These are phyloP conservation scores for Myxozyma lipomycoides DNA, from an alignment of 805 yeast genomes.

Conservation along the genomic window DNA sequence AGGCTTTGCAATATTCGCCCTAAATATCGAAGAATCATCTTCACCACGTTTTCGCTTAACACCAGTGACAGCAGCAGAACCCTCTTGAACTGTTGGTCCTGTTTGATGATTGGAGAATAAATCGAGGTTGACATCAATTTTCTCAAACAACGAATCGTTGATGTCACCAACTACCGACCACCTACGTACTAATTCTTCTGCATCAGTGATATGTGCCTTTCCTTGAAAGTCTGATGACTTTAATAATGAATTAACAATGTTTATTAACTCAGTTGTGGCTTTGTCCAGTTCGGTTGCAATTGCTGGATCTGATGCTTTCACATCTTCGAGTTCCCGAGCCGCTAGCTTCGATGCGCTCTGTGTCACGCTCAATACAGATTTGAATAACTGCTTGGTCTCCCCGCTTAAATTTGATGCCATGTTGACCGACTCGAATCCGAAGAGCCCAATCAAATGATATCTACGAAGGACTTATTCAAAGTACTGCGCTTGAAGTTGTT, in stretches of 20 bases:
- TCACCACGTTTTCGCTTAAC: slow-evolving; percentile 21
- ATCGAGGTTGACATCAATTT: slow-evolving; percentile 38
- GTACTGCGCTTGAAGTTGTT: too few species aligned
- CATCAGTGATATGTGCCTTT: slow-evolving; percentile 30
- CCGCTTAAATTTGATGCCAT: too few species aligned
- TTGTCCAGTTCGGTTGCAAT: slow-evolving; percentile 42
- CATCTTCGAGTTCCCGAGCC: slow-evolving; percentile 76
- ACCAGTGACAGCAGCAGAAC: neutral
- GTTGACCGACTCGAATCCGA: too few species aligned
- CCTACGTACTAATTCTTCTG: slow-evolving; percentile 34
- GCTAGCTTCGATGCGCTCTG: slow-evolving; percentile 22
- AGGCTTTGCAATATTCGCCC: slow-evolving; percentile 54
- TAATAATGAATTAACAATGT: slow-evolving; percentile 47
- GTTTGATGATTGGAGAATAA: slow-evolving; percentile 3
- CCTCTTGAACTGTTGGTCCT: neutral
- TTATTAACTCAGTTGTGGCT: slow-evolving; percentile 44
- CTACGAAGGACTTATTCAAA: too few species aligned
- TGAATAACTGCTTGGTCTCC: slow-evolving; percentile 4
- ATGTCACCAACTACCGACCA: slow-evolving; percentile 64
- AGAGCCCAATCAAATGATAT: too few species aligned
- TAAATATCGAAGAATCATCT: slow-evolving; percentile 10
- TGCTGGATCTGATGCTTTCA: slow-evolving; percentile 54
- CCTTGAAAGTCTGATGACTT: slow-evolving; percentile 8
- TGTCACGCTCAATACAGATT: slow-evolving; percentile 14
- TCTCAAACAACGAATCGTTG: slow-evolving; percentile 71